These are phyloP conservation scores for Rhizoclosmatium sp. DNA, from an alignment of 192 early-diverging fungal species.

Conservation along the genomic window DNA sequence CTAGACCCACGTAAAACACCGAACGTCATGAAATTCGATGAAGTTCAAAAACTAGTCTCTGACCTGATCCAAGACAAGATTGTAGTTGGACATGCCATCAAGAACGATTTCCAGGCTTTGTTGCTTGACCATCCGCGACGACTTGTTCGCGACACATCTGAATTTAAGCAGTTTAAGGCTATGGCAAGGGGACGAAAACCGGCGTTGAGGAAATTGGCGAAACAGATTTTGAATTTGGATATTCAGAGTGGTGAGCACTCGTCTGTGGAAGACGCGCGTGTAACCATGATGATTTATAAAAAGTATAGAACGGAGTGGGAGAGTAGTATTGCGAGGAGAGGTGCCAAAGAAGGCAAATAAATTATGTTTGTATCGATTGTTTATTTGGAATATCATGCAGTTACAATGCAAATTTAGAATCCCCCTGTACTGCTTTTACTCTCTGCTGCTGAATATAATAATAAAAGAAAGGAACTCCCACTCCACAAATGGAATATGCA, in stretches of 20 bases:
- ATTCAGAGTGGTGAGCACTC: slow-evolving; percentile 92
- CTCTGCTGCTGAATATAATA: background rate
- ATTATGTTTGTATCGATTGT: background rate
- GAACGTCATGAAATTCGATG: slow-evolving; percentile 72
- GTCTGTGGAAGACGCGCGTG: slow-evolving; percentile 89
- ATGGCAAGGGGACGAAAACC: slow-evolving; percentile 70
- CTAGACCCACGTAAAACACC: slow-evolving; percentile 59
- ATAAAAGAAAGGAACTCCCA: slow-evolving; percentile 1
- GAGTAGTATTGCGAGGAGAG: slow-evolving; percentile 10
- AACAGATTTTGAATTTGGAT: slow-evolving; percentile 73
- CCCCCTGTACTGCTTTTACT: no score
- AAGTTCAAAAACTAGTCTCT: slow-evolving; percentile 82
- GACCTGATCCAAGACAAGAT: slow-evolving; percentile 85
- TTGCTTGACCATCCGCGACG: slow-evolving; percentile 81
- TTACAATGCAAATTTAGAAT: no score
- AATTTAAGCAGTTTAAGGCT: slow-evolving; percentile 78
- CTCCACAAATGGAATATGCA: background rate
- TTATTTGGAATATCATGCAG: no score
- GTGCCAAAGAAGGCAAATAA: background rate
- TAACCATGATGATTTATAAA: slow-evolving; percentile 89
- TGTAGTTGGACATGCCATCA: slow-evolving; percentile 89
- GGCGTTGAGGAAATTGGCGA: slow-evolving; percentile 78
- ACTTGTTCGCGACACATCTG: slow-evolving; percentile 84
- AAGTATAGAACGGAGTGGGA: slow-evolving; percentile 89
- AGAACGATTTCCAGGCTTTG: slow-evolving; percentile 85